Conservation (phyloP, 331 rosid genomes). For the Phaseolus coccineus region DNA sequence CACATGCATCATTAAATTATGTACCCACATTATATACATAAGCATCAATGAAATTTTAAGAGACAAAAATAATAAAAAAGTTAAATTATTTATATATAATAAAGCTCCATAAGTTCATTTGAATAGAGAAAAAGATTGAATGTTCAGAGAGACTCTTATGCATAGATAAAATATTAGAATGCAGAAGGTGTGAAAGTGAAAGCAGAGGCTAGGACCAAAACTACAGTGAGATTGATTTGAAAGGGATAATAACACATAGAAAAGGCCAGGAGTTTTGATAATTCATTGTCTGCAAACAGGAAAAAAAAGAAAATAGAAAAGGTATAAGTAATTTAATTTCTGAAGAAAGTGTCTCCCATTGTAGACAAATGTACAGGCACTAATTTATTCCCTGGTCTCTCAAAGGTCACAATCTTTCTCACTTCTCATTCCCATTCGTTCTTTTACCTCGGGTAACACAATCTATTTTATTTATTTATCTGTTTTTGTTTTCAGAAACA, state of each 20-base stretch:
- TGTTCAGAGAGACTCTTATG: no score
- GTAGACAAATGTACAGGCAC: conserved; percentile 39
- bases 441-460: conserved; percentile 28
- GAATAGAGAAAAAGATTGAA: no score
- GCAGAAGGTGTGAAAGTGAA: no score
- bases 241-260: not conserved
- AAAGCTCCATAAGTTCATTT: no score
- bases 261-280: not conserved
- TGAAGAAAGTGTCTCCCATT: conserved; percentile 30
- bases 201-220: not conserved
- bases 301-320: not conserved
- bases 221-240: not conserved
- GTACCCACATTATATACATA: not conserved
- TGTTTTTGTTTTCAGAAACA: not conserved
- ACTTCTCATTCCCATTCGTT: conserved; percentile 33
- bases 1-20: not conserved
- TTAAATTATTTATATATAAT: no score
- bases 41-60: no score
- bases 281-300: not conserved
- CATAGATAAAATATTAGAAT: not conserved
- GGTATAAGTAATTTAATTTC: conserved; percentile 14
- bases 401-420: conserved; percentile 29
- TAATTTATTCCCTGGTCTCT: conserved; percentile 41
- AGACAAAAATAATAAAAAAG: no score
- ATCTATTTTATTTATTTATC: not conserved